phyloP scores from a whole-genome alignment of 2,329 filamentous ascomycete species.

The Pyrenophora teres region DNA sequence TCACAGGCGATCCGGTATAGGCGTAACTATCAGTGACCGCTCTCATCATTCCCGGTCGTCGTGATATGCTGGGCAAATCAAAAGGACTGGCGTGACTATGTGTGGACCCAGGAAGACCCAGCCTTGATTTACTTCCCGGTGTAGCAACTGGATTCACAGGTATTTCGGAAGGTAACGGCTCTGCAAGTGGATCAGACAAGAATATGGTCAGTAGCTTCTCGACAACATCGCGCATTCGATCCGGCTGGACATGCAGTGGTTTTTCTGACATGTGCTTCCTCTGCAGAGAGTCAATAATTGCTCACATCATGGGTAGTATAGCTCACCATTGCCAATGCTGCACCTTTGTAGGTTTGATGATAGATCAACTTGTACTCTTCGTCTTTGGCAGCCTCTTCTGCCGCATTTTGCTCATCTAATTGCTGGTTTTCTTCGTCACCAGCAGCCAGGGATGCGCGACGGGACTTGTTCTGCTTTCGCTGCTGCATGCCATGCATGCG shows the following conservation, averaged over 20 bases:
- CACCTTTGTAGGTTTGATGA: conserved; percentile 57
- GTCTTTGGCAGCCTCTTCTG: conserved; percentile 47
- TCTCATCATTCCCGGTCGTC: conserved; percentile 19
- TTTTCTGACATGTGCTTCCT: conserved; percentile 47
- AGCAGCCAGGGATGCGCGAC: conserved; percentile 29
- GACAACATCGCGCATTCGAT: conserved; percentile 53
- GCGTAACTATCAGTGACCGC: conserved; percentile 22
- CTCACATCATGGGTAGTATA: neutral
- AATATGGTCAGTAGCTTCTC: conserved; percentile 55
- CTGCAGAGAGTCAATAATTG: conserved; percentile 13
- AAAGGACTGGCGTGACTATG: conserved; percentile 39
- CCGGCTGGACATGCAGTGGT: conserved; percentile 48
- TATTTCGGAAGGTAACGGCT: conserved; percentile 20
- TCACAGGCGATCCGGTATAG: conserved; percentile 33
- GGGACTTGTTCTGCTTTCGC: conserved; percentile 44
- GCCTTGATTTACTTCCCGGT: conserved; percentile 29
- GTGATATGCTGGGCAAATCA: conserved; percentile 38
- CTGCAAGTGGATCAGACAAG: conserved; percentile 51
- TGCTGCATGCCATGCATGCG: conserved; percentile 57
- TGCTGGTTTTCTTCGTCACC: conserved; percentile 21
- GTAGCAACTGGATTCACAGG: conserved; percentile 28
- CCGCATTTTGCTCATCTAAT: conserved; percentile 19
- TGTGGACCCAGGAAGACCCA: conserved; percentile 24
- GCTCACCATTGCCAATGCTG: conserved; percentile 53
- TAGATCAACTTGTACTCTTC: conserved; percentile 60